Base-by-base conservation (phyloP, 129 eudicot species). In the Smallanthus sonchifolius region DNA sequence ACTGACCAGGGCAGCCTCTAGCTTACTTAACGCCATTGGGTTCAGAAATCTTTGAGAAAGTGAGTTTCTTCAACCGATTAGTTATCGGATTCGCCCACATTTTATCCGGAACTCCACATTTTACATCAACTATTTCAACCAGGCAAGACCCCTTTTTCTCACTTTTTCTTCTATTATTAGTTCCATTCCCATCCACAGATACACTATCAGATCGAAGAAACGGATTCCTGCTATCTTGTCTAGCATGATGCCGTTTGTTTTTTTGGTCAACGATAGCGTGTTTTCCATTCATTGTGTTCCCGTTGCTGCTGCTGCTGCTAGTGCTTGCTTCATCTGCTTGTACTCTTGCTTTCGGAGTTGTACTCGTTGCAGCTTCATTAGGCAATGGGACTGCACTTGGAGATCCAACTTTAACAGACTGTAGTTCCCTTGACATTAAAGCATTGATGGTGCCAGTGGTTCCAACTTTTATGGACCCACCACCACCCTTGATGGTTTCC, bases 381-480 rank as follows among this genome's bases (percentile, higher is more conserved):
- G 71, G 69, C 61, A 51, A 64, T 38, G 63, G 71, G 37, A 77
- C 69, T 73, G 70, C 28, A 35, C 67, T 65, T 66, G 87, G 60
- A 20, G 83, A 66, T 52, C 20, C 72, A 68, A 69, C 78, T 49
- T 82, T 84, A 20, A 75, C 51, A 0, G 92, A 84, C 15, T 84
- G 85, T 34, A 94, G 55, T 74, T 94, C 98, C 75, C 87, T 81
- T 34, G 92, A 81, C 96, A 94, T 94, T 42, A 94, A 76, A 54
- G 96, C 86, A 74, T 93, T 85, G 42, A 94, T 94, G 67, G 87
- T 94, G 40, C 98, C 98, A 1, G 95, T 86, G 30, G 91, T 81
- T 62, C 98, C 98, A 48, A 94, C 94, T 84, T 86, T 90, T 40
- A 94, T 80, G 32, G 98, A 94, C 34, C 98, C 98, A 69, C 97